Percentiles rank a stretch among this genome's conserved stretches.
These are phyloP conservation scores for Xylaria flabelliformis DNA, from an alignment of 495 filamentous ascomycete genomes.

Conservation along the genomic window DNA sequence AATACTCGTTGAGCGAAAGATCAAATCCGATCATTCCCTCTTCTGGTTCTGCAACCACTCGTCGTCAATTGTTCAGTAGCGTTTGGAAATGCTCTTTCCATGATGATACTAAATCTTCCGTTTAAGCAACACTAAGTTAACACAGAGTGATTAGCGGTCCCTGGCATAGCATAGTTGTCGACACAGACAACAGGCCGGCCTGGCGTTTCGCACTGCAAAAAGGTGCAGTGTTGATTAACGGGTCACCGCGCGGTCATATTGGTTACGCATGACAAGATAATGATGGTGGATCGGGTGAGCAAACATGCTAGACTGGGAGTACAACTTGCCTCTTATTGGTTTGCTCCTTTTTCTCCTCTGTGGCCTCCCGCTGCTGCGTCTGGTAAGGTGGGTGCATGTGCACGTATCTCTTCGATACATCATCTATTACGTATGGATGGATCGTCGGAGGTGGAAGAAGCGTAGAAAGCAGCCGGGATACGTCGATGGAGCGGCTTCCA, in stretches of 20 bases:
- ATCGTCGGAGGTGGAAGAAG: neutral
- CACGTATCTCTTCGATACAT: neutral
- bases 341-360: neutral
- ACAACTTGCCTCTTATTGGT: neutral
- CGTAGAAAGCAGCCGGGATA: neutral
- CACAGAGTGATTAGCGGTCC: neutral
- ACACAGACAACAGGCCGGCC: no score
- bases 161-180: neutral
- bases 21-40: neutral
- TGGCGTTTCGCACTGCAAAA: neutral
- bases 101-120: neutral
- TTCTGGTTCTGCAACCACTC: conserved; percentile 52
- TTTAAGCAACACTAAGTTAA: neutral
- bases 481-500: neutral
- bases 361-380: neutral
- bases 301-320: neutral
- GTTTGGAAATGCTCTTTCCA: neutral
- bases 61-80: conserved; percentile 27
- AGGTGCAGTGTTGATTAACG: neutral
- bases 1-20: no score
- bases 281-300: neutral
- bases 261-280: neutral
- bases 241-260: conserved; percentile 1
- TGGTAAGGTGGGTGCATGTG: neutral
- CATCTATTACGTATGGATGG: neutral